Base-by-base conservation (phyloP, 768 basidiomycete species). In the Tubosaeta sp. region DNA sequence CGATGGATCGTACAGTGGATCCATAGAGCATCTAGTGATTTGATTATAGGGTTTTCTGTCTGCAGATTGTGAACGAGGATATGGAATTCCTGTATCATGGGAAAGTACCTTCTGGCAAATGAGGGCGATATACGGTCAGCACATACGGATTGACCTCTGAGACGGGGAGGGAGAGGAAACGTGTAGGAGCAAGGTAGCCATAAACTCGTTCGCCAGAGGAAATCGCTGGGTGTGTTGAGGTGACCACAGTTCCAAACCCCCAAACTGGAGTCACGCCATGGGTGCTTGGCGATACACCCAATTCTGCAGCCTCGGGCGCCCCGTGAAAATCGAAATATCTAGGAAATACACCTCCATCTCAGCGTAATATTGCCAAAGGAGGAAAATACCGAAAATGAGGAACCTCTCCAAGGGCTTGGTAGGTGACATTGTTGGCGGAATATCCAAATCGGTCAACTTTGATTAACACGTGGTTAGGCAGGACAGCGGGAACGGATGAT, bases 1-100 rank as follows among this genome's bases (percentile, higher is more conserved):
- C 0, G 73, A 74, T 0, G 77, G 67, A 16, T 70, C 70, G 52
- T 85, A 84, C 46, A 81, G 72, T 0, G 77, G 73, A 53, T 87
- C 85, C 9, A 63, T 59, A 6, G 73, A 66, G 53, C 85, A 87
- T 13, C 84, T 78, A 13, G 76, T 75, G 42, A 87, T 69, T 59
- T 83, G 83, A 54, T 87, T 87, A 63, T 87, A 86, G 18, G 84
- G 83, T 19, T 82, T 71, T 38, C 85, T 75, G 61, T 87, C 85
- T 76, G 34, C n/a, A 46, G n/a, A 46, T 2, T n/a, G 18, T 58
- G 36, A 54, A 29, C 18, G 44, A 40, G 12, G n/a, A 25, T 22
- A 29, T 14, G 21, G 16, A 27, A 35, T 36, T 21, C 11, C 12
- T 22, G 16, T 29, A 14, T 19, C 30, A 11, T 19, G 36, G 18